Conservation (phyloP, 2,329 filamentous ascomycete species). For the Arachnomyces sp. region DNA sequence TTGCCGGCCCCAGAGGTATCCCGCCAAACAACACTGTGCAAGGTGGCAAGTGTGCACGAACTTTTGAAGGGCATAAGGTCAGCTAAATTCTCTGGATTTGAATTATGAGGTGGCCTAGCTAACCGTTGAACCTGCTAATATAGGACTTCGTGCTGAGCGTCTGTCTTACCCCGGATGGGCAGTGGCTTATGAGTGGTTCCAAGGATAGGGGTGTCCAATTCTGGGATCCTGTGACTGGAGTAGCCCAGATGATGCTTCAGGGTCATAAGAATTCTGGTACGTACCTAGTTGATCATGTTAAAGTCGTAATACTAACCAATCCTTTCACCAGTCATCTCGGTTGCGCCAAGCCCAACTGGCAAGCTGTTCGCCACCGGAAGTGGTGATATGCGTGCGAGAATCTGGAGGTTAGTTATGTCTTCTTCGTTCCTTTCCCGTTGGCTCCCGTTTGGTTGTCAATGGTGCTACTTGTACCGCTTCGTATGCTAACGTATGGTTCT, state of each 20-base stretch:
- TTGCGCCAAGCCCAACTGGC: slow-evolving; percentile 83
- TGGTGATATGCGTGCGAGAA: slow-evolving; percentile 93
- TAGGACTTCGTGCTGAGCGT: slow-evolving; percentile 95
- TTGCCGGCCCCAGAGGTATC: slow-evolving; percentile 61
- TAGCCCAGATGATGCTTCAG: slow-evolving; percentile 95
- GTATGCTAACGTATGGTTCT: background rate
- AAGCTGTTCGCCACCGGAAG: slow-evolving; percentile 91
- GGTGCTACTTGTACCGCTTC: slow-evolving; percentile 3
- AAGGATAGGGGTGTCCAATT: slow-evolving; percentile 98
- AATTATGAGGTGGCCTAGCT: slow-evolving; percentile 4
- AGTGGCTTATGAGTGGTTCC: slow-evolving; percentile 94
- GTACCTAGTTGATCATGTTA: slow-evolving; percentile 17
- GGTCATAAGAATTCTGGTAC: slow-evolving; percentile 90
- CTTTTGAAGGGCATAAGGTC: slow-evolving; percentile 93
- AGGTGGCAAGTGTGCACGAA: slow-evolving; percentile 88
- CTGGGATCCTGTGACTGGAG: slow-evolving; percentile 91
- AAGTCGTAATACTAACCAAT: slow-evolving; percentile 15
- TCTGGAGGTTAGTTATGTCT: slow-evolving; percentile 65
- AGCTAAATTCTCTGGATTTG: slow-evolving; percentile 22
- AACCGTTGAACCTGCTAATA: slow-evolving; percentile 13
- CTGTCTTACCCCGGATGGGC: slow-evolving; percentile 83
- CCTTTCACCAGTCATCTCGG: slow-evolving; percentile 68
- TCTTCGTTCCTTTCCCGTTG: background rate
- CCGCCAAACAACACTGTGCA: slow-evolving; percentile 61
- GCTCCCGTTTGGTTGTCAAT: background rate